These are phyloP conservation scores for Brassica hybrid DNA, from an alignment of 441 rosid genomes.

Conservation along the genomic window DNA sequence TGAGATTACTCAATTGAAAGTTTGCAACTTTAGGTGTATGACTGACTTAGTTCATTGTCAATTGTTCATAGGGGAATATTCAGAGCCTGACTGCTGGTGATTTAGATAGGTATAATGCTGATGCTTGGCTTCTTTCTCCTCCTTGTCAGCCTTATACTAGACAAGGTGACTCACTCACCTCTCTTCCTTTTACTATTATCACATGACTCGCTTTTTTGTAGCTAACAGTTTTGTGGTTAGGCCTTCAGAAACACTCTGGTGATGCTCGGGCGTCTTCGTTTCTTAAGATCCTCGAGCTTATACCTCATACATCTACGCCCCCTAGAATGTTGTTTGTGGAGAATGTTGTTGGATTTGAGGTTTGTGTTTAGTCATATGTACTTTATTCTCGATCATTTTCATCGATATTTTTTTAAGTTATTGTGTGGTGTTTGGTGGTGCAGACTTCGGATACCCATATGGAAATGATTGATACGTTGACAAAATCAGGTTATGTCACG, in stretches of 20 bases:
- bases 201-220: constrained; percentile 17
- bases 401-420: constrained; percentile 2
- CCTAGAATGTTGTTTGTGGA: constrained; percentile 81
- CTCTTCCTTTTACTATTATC: background rate
- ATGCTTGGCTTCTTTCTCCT: constrained; percentile 98
- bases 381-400: constrained; percentile 4
- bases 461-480: constrained; percentile 74
- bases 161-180: constrained; percentile 61
- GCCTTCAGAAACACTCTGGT: constrained; percentile 91
- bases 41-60: background rate
- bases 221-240: constrained; percentile 43
- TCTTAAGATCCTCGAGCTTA: constrained; percentile 88
- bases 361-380: constrained; percentile 34
- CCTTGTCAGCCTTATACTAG: constrained; percentile 99
- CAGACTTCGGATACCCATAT: constrained; percentile 87
- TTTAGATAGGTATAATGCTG: constrained; percentile 70
- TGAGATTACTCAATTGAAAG: background rate
- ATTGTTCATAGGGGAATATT: constrained; percentile 70
- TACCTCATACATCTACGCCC: constrained; percentile 60
- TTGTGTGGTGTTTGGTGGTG: constrained; percentile 34
- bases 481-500: constrained; percentile 52
- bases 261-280: constrained; percentile 94
- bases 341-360: constrained; percentile 99
- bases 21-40: background rate
- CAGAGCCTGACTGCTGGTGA: constrained; percentile 83